Evolutionary conservation across 768 basidiomycete species (phyloP), one percentile per base, ranked within the genome.

Genomic region (Rhodotorula graminis): DNA sequence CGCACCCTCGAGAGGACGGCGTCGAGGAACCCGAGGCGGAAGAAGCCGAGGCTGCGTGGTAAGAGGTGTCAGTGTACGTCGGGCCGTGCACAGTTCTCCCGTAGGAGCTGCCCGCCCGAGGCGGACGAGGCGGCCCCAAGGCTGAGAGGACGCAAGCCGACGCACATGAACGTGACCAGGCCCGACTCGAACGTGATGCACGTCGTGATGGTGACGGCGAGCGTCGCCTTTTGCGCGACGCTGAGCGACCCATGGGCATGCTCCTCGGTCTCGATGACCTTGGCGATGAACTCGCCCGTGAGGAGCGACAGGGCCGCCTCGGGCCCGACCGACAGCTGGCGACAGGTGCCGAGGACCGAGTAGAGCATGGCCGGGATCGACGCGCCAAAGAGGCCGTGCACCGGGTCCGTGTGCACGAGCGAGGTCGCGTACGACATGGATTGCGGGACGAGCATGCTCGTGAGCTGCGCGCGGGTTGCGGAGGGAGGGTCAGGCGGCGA

Each of bases 1-100:
- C 65, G 12, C 23, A 68, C 70, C 7, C 69, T 55, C 18, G 70
- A 71, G 23, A 79, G 70, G 15, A 79, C 74, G 10, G 79, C 77
- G 44, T 79, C 79, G 37, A 79, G 64, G 60, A 79, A 79, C 25
- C 79, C 79, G 21, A 79, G 68, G 25, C 79, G 73, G n/a, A 78
- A 56, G 53, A 78, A 61, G 23, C 79, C 79, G 40, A 79, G 71
- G 21, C 74, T 75, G 65, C 29, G 46, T 27, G 7, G 53, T 63
- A 46, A 16, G 52, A 23, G 7, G 53, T 1, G 31, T 57, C 16
- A 57, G 31, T 18, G 33, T 2, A 27, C 16, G 18, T 1, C n/a
- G 46, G 25, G 3, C 15, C 1, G 7, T 8, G 29, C 49, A 50
- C 18, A 19, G 23, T 14, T 21, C 37, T 37, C n/a, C n/a, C n/a